Percentiles rank a stretch among this genome's conserved stretches.
phyloP scores from a whole-genome alignment of 139 green algal genomes.

The Limnomonas spitsbergensis region DNA sequence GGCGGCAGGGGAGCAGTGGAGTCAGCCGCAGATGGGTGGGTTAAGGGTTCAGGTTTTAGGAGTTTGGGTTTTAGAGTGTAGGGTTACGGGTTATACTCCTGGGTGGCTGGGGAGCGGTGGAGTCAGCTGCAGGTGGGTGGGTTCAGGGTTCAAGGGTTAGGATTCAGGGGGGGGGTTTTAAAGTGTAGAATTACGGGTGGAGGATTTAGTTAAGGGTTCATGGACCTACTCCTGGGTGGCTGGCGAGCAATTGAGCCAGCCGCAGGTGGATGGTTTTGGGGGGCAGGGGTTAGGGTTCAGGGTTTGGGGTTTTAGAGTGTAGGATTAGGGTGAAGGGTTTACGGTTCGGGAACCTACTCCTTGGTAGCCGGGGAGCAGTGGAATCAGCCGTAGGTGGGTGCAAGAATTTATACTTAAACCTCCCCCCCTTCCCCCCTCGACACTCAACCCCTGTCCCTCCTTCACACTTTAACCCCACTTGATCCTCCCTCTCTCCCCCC shows the following conservation, averaged over 20 bases:
- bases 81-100: conserved; percentile 3
- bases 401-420: too few species aligned
- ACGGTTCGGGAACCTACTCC: conserved; percentile 8
- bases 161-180: too few species aligned
- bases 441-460: too few species aligned
- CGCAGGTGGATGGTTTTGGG: background rate
- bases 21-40: background rate
- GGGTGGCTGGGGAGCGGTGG: conserved; percentile 10
- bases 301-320: too few species aligned
- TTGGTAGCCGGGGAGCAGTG: conserved; percentile 9
- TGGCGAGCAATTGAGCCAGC: background rate
- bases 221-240: conserved; percentile 15
- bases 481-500: too few species aligned
- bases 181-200: too few species aligned
- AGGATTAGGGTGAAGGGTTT: conserved; percentile 7
- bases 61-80: too few species aligned
- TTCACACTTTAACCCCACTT: too few species aligned
- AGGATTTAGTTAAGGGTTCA: conserved; percentile 4
- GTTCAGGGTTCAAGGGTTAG: too few species aligned
- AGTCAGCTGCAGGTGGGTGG: background rate
- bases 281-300: too few species aligned
- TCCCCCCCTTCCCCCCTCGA: too few species aligned
- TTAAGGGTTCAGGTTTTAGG: too few species aligned
- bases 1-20: conserved; percentile 5
- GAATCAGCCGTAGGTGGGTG: background rate